Evolutionary conservation across 139 green algal genomes (phyloP), one percentile per base, ranked within the genome.

Genomic region (Volvox reticuliferus): DNA sequence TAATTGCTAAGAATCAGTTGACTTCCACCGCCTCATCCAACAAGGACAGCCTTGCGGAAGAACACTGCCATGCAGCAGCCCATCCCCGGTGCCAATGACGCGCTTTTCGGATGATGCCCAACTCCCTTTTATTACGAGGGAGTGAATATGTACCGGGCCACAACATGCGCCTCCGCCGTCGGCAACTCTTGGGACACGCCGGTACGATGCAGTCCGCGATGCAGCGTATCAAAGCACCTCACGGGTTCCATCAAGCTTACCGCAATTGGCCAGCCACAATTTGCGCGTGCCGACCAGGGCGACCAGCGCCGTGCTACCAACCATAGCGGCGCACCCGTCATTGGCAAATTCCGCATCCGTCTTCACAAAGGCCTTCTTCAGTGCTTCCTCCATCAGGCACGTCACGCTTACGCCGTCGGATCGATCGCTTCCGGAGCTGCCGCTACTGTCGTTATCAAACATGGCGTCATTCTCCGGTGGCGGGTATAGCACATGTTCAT

Each of bases 221-320:
- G 44, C 44, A 55, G 44, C 44, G 9, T n/a, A n/a, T n/a, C n/a
- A n/a, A n/a, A n/a, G n/a, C n/a, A 55, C 9, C 44, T 55, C 44
- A 9, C 44, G 44, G 44, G 44, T 55, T 9, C 44, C 44, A 55
- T 55, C 44, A 26, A 6, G 87, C 89, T 91, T 78, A 94, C 96
- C 96, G 88, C 95, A 97, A 88, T 97, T 97, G 28, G 93, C 96
- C 30, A 97, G 91, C 93, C 94, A 96, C n/a, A 96, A 78, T 62
- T 94, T 85, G n/a, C 88, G 88, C 18, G 78, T 91, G 35, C 94
- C 92, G 13, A 96, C 91, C 18, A 98, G 92, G 5, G 95, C 93
- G 30, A 97, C 94, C 2, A 98, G 93, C 22, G 96, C 95, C 0
- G 98, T 99, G 32, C 96, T 98, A 77, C 98, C 98, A 5, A 99